Conservation (phyloP, 2,329 filamentous ascomycete genomes). For the Penicillium expansum region DNA sequence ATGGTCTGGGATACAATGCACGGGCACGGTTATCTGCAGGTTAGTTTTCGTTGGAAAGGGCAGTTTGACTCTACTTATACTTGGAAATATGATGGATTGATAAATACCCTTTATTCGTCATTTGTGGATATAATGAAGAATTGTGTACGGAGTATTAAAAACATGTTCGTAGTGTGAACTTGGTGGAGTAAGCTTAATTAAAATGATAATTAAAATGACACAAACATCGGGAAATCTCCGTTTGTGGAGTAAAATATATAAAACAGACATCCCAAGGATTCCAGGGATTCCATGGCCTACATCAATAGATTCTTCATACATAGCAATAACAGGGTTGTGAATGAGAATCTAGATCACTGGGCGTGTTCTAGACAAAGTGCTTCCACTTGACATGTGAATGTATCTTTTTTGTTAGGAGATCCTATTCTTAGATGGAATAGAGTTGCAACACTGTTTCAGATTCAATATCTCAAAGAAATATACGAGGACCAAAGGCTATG, state of each 20-base stretch:
- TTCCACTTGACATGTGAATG: neutral
- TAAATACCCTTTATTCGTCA: neutral
- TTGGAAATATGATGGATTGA: neutral
- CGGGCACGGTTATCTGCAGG: neutral
- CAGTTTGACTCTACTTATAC: neutral
- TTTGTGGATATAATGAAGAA: neutral
- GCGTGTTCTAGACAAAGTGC: neutral
- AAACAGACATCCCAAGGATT: neutral
- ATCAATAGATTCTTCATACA: neutral
- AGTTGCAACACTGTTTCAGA: neutral
- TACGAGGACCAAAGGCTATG: neutral
- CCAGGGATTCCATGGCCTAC: neutral
- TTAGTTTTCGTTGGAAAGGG: neutral
- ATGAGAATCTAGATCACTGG: neutral
- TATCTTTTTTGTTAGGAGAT: neutral
- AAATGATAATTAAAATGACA: neutral
- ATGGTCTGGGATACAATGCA: conserved; percentile 4
- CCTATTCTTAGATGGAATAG: neutral
- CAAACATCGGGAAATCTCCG: neutral
- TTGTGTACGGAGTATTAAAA: neutral
- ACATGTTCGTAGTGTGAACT: neutral
- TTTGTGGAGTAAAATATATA: neutral
- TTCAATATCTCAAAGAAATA: neutral
- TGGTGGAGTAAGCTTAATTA: neutral
- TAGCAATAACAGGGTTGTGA: neutral